Evolutionary conservation across 2,329 filamentous ascomycete genomes (phyloP).

Genomic region (Gliomastix tumulicola): DNA sequence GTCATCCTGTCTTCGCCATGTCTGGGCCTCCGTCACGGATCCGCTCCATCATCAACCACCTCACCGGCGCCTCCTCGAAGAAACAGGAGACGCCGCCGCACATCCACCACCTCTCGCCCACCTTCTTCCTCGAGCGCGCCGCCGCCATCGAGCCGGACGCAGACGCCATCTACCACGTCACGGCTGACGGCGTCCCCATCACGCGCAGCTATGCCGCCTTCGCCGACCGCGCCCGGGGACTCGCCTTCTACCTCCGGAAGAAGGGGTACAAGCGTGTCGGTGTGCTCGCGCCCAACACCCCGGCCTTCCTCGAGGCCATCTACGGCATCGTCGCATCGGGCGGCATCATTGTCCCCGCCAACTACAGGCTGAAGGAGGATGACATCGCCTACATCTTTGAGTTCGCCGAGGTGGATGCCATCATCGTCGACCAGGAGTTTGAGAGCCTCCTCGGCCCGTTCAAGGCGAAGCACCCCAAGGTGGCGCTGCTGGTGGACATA

Average conservation of each 20-base stretch:
- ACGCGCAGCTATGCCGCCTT: constrained; percentile 74
- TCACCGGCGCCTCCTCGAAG: constrained; percentile 31
- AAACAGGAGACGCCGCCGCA: constrained; percentile 38
- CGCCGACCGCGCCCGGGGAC: constrained; percentile 76
- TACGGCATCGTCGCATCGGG: constrained; percentile 82
- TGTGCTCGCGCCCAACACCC: constrained; percentile 85
- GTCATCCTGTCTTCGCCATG: constrained; percentile 36
- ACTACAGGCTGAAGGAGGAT: constrained; percentile 64
- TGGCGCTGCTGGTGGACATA: constrained; percentile 69
- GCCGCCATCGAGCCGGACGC: constrained; percentile 83
- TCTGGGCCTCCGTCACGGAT: constrained; percentile 58
- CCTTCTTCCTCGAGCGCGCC: constrained; percentile 78
- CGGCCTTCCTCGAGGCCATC: constrained; percentile 84
- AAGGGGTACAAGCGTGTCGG: constrained; percentile 71
- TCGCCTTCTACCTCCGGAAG: constrained; percentile 81
- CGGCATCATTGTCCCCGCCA: constrained; percentile 63
- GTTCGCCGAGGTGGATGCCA: constrained; percentile 77
- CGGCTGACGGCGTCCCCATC: constrained; percentile 66
- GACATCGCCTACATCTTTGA: constrained; percentile 89
- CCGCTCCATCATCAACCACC: constrained; percentile 46
- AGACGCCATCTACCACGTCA: constrained; percentile 79
- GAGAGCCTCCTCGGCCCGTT: constrained; percentile 62
- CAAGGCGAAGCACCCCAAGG: constrained; percentile 47
- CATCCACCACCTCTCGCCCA: constrained; percentile 77
- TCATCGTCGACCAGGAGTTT: constrained; percentile 84